These are phyloP conservation scores for Macrolepiota fuliginosa DNA, from an alignment of 768 basidiomycete species.

Conservation along the genomic window DNA sequence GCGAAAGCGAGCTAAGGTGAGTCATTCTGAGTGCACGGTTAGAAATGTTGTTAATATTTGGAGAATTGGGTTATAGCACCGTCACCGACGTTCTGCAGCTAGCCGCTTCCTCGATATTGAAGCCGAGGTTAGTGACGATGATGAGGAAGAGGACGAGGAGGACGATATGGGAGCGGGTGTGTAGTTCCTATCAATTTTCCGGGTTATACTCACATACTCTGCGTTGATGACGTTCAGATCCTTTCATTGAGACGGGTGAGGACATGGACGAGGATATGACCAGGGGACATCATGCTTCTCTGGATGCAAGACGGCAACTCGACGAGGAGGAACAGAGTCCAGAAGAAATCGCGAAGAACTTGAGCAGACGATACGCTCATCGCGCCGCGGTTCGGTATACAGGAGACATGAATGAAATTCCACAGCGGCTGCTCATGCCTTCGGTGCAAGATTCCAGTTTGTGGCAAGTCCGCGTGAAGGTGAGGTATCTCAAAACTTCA, in stretches of 20 bases:
- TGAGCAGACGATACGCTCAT: constrained; percentile 73
- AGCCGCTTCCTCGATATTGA: constrained; percentile 94
- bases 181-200: constrained; percentile 17
- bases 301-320: constrained; percentile 61
- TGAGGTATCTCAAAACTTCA: constrained; percentile 28
- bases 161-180: constrained; percentile 61
- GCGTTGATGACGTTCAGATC: constrained; percentile 38
- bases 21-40: constrained; percentile 14
- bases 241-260: constrained; percentile 68
- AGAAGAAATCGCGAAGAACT: constrained; percentile 78
- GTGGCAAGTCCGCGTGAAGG: constrained; percentile 95
- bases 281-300: constrained; percentile 61
- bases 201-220: constrained; percentile 7
- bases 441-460: constrained; percentile 93
- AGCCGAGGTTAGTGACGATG: constrained; percentile 95
- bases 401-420: constrained; percentile 91
- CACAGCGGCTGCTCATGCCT: constrained; percentile 93
- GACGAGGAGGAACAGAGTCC: constrained; percentile 77
- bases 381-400: constrained; percentile 73
- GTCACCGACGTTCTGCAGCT: constrained; percentile 61
- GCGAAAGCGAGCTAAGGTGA: constrained; percentile 60
- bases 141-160: constrained; percentile 89
- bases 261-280: constrained; percentile 64
- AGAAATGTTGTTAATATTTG: constrained; percentile 8
- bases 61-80: constrained; percentile 37